phyloP scores from a whole-genome alignment of 768 basidiomycete genomes.

The Galerina marginata region DNA sequence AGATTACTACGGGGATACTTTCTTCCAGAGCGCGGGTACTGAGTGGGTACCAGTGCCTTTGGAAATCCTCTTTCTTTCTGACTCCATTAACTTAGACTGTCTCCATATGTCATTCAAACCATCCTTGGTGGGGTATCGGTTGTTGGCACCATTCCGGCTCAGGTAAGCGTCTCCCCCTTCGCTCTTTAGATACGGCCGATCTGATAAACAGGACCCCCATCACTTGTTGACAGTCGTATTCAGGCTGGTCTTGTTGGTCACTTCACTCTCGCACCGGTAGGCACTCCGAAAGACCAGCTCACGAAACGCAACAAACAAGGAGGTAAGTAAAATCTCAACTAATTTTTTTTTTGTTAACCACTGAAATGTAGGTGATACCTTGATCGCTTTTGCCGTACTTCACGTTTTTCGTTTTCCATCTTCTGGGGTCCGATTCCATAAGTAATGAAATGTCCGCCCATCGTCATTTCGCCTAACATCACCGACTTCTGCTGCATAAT shows the following conservation, averaged over 20 bases:
- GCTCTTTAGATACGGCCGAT: no score
- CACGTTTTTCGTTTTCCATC: slow-evolving; percentile 75
- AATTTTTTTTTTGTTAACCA: background rate
- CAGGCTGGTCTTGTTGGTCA: slow-evolving; percentile 77
- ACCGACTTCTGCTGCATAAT: background rate
- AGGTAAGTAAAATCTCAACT: slow-evolving; percentile 28
- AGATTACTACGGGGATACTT: slow-evolving; percentile 84
- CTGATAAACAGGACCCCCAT: no score
- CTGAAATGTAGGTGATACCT: slow-evolving; percentile 50
- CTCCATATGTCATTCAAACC: slow-evolving; percentile 75
- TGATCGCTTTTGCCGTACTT: slow-evolving; percentile 80
- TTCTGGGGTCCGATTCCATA: slow-evolving; percentile 80
- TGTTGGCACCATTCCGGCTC: slow-evolving; percentile 70
- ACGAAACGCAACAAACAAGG: slow-evolving; percentile 63
- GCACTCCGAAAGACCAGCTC: slow-evolving; percentile 50
- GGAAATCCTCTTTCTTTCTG: background rate
- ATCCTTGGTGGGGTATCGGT: slow-evolving; percentile 80
- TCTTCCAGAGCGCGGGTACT: slow-evolving; percentile 78
- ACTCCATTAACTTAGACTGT: slow-evolving; percentile 43
- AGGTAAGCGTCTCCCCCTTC: slow-evolving; percentile 40
- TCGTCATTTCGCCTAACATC: background rate
- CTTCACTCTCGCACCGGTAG: slow-evolving; percentile 60
- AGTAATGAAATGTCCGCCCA: slow-evolving; percentile 16
- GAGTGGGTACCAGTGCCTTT: slow-evolving; percentile 38
- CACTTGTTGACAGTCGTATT: background rate